These are phyloP conservation scores for Corynascus novoguineensis DNA, from an alignment of 495 filamentous ascomycete species.

Conservation along the genomic window DNA sequence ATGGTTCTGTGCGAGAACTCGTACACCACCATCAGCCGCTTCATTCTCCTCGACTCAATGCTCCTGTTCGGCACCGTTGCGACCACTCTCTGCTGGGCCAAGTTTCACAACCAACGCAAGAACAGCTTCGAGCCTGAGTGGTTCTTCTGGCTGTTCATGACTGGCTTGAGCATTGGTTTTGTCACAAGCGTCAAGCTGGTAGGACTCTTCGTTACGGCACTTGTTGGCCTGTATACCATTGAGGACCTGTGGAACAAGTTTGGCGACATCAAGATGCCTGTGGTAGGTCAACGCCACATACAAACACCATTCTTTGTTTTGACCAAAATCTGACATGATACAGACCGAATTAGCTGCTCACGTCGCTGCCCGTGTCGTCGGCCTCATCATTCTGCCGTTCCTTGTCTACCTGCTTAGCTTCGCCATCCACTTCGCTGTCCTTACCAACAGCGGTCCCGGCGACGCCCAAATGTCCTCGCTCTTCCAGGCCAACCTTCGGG, in stretches of 20 bases:
- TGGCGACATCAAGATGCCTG: conserved; percentile 85
- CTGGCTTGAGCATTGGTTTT: conserved; percentile 89
- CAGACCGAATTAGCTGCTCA: conserved; percentile 70
- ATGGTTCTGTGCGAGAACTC: conserved; percentile 99
- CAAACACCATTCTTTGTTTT: background rate
- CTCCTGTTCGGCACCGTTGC: conserved; percentile 96
- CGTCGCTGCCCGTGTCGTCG: conserved; percentile 70
- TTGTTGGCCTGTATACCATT: conserved; percentile 91
- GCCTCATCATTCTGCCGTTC: conserved; percentile 80
- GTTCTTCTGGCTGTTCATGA: conserved; percentile 88
- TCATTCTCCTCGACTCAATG: conserved; percentile 98
- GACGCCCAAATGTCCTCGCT: conserved; percentile 99
- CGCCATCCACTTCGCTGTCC: conserved; percentile 83
- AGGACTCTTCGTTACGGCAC: conserved; percentile 86
- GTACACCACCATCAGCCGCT: conserved; percentile 96
- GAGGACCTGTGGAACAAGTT: conserved; percentile 99
- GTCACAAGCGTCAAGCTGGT: conserved; percentile 99
- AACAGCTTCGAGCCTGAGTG: conserved; percentile 82
- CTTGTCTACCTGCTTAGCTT: conserved; percentile 93
- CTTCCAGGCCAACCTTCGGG: conserved; percentile 92
- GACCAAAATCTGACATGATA: background rate
- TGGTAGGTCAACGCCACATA: conserved; percentile 43
- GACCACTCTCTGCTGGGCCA: conserved; percentile 91
- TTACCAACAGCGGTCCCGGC: conserved; percentile 91
- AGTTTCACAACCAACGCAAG: conserved; percentile 80